These are phyloP conservation scores for Debaryomyces maramus DNA, from an alignment of 805 yeast species.

Conservation along the genomic window DNA sequence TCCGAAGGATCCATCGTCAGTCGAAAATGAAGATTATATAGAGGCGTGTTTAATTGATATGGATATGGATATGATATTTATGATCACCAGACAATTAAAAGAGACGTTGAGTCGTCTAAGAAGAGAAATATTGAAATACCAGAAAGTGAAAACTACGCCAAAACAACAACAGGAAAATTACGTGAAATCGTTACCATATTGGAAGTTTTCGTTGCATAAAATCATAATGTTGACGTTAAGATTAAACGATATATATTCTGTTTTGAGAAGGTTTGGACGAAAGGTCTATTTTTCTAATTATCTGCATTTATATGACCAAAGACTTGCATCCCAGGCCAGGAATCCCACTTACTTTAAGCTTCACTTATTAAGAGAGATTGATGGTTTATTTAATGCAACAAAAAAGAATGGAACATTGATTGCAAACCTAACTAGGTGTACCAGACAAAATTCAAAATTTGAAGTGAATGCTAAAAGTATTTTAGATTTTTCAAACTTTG, in stretches of 20 bases:
- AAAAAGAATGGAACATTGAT: slow-evolving; percentile 51
- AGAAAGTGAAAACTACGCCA: slow-evolving; percentile 15
- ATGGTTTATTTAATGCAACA: slow-evolving; percentile 42
- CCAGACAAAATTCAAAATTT: slow-evolving; percentile 40
- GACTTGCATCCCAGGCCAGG: slow-evolving; percentile 28
- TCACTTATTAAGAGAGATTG: slow-evolving; percentile 25
- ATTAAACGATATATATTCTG: slow-evolving; percentile 50
- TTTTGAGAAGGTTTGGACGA: slow-evolving; percentile 48
- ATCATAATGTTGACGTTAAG: slow-evolving; percentile 46
- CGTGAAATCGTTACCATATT: slow-evolving; percentile 31
- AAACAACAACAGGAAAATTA: slow-evolving; percentile 9
- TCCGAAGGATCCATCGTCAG: slow-evolving; percentile 15
- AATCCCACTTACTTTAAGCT: slow-evolving; percentile 31
- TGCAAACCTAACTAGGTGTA: slow-evolving; percentile 47
- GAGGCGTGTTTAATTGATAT: slow-evolving; percentile 36
- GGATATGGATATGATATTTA: slow-evolving; percentile 34
- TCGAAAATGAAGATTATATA: slow-evolving; percentile 16
- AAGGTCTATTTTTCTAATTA: slow-evolving; percentile 46
- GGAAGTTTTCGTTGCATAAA: slow-evolving; percentile 47
- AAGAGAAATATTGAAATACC: slow-evolving; percentile 17
- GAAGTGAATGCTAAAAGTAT: slow-evolving; percentile 37
- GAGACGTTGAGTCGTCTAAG: slow-evolving; percentile 26
- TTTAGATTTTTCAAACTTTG: slow-evolving; percentile 41
- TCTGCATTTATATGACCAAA: slow-evolving; percentile 43
- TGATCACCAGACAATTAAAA: slow-evolving; percentile 26